Evolutionary conservation across 805 yeast species (phyloP).

Genomic region (Wickerhamomyces queroliae): DNA sequence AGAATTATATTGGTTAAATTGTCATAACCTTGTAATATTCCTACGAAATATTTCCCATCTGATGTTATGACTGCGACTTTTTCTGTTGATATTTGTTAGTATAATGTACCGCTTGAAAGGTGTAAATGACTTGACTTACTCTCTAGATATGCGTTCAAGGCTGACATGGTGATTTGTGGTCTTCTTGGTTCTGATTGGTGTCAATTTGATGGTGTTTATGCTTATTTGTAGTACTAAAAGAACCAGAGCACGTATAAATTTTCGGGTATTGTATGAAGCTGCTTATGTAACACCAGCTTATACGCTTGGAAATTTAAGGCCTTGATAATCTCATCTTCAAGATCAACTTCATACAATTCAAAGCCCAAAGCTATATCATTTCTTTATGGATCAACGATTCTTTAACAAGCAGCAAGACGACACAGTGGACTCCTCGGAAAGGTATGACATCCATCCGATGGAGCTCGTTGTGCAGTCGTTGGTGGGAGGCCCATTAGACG

Average conservation of each 20-base stretch:
- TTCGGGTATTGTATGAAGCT: too few relatives aligned
- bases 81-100: conserved; percentile 27
- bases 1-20: conserved; percentile 56
- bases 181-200: neutral
- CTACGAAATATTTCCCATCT: conserved; percentile 48
- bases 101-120: neutral
- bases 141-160: conserved; percentile 16
- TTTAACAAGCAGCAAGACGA: neutral
- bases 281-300: too few relatives aligned
- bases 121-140: conserved; percentile 8
- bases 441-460: conserved; percentile 45
- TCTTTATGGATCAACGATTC: neutral
- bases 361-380: too few relatives aligned
- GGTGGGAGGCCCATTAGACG: conserved; percentile 48
- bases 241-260: too few relatives aligned
- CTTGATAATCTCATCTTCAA: neutral
- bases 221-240: too few relatives aligned
- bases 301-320: too few relatives aligned
- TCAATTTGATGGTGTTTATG: neutral
- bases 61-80: conserved; percentile 50
- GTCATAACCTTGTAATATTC: conserved; percentile 55
- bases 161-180: conserved; percentile 11
- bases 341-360: neutral
- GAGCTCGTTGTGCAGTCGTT: conserved; percentile 54
- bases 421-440: neutral